Evolutionary conservation across 2,329 filamentous ascomycete species (phyloP).

Genomic region (Epichloe amarillans): DNA sequence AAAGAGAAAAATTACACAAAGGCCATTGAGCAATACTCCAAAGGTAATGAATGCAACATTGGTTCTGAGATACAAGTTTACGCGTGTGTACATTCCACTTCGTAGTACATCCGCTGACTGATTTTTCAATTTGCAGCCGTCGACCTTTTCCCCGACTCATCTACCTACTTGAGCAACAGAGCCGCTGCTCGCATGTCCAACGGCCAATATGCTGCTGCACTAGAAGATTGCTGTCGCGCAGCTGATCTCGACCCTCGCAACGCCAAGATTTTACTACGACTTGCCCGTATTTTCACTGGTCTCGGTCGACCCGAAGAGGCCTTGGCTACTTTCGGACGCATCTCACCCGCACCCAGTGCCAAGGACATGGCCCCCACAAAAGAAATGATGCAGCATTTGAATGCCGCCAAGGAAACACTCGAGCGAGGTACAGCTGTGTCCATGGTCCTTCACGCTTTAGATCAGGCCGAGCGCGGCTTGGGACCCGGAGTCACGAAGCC

Average conservation of each 20-base stretch:
- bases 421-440: conserved; percentile 66
- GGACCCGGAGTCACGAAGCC: conserved; percentile 65
- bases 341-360: conserved; percentile 64
- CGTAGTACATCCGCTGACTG: background rate
- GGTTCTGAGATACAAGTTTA: background rate
- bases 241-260: conserved; percentile 76
- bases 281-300: conserved; percentile 81
- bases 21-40: conserved; percentile 87
- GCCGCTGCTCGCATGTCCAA: conserved; percentile 90
- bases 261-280: conserved; percentile 72
- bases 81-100: background rate
- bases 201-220: conserved; percentile 60
- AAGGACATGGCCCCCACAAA: conserved; percentile 75
- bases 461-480: conserved; percentile 74
- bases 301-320: conserved; percentile 81
- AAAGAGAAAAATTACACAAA: conserved; percentile 82
- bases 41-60: conserved; percentile 46
- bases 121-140: conserved; percentile 46
- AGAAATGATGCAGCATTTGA: conserved; percentile 73
- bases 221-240: conserved; percentile 76
- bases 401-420: conserved; percentile 66
- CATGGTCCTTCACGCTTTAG: conserved; percentile 83
- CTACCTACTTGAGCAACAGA: conserved; percentile 88
- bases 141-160: conserved; percentile 69
- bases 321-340: conserved; percentile 65